phyloP scores from a whole-genome alignment of 1,284 basidiomycete genomes.

The Naganishia cerealis region DNA sequence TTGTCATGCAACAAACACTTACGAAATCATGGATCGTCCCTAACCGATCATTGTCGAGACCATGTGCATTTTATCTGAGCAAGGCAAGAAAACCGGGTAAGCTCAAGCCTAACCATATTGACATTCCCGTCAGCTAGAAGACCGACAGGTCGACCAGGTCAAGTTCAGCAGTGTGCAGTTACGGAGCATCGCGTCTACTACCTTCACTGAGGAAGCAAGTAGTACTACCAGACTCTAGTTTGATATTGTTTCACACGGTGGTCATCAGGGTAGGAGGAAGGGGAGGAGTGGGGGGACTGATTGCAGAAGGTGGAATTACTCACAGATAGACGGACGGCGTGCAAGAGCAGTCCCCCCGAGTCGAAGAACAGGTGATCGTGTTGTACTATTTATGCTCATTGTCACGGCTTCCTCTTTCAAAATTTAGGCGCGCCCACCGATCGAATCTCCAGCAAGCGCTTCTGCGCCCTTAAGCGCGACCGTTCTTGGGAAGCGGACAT shows the following conservation, averaged over 20 bases:
- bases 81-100: background rate
- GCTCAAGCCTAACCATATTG: background rate
- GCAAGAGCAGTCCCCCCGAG: background rate
- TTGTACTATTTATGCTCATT: background rate
- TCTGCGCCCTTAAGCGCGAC: no score
- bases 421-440: no score
- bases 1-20: constrained; percentile 23
- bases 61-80: background rate
- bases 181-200: constrained; percentile 33
- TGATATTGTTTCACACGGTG: constrained; percentile 35
- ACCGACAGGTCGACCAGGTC: constrained; percentile 18
- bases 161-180: constrained; percentile 34
- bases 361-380: no score
- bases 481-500: no score
- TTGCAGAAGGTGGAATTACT: constrained; percentile 11
- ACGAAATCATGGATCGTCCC: background rate
- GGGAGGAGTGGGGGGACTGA: background rate
- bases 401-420: background rate
- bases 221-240: constrained; percentile 39
- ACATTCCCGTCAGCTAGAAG: background rate
- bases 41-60: background rate
- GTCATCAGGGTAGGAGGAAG: constrained; percentile 32
- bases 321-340: constrained; percentile 1
- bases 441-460: no score
- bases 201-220: constrained; percentile 32